Percentiles rank a stretch among this genome's conserved stretches.
phyloP scores from a whole-genome alignment of 148 eudicot species.

The Pouteria glomerata region DNA sequence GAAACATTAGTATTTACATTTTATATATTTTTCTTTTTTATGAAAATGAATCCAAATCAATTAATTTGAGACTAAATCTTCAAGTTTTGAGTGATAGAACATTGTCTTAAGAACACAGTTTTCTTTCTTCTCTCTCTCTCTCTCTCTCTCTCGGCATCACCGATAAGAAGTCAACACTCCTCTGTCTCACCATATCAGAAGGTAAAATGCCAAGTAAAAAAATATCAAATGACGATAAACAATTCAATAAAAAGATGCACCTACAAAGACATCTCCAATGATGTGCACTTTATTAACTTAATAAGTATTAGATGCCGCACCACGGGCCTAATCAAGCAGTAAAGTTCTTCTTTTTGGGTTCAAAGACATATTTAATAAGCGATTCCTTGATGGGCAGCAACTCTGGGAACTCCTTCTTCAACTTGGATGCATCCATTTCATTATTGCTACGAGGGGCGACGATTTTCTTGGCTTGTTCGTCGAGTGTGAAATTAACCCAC shows the following conservation, averaged over 20 bases:
- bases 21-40: too few relatives aligned
- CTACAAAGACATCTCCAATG: too few relatives aligned
- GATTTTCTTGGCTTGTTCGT: slow-evolving; percentile 10
- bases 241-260: too few relatives aligned
- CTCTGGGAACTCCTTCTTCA: slow-evolving; percentile 11
- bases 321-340: too few relatives aligned
- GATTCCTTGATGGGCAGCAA: slow-evolving; percentile 12
- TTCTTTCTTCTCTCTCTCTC: background rate
- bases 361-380: slow-evolving; percentile 7
- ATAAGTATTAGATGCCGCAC: too few relatives aligned
- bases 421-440: slow-evolving; percentile 12
- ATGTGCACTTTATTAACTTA: too few relatives aligned
- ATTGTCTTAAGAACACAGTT: background rate
- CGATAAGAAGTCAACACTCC: background rate
- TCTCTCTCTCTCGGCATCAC: too few relatives aligned
- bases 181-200: background rate
- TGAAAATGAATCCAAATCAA: background rate
- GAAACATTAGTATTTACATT: background rate
- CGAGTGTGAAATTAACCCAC: slow-evolving; percentile 9
- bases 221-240: background rate
- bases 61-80: background rate
- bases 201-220: background rate
- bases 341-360: slow-evolving; percentile 10
- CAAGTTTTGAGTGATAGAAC: background rate
- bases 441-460: slow-evolving; percentile 16